phyloP scores from a whole-genome alignment of 495 filamentous ascomycete species.

The Neurospora sp. region DNA sequence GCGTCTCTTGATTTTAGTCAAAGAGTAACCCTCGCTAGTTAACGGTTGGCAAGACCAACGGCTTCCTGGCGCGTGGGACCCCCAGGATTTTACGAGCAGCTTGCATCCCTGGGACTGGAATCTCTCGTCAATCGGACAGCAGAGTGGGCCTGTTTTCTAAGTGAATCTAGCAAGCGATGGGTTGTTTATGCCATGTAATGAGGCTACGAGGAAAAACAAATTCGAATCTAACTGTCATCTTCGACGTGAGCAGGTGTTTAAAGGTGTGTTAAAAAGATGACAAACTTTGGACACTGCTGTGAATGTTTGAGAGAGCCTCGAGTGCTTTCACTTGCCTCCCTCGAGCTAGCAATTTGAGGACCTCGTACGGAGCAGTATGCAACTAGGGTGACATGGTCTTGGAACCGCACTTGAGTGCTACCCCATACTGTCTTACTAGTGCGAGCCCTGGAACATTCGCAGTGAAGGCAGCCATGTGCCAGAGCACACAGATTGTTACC shows the following conservation, averaged over 20 bases:
- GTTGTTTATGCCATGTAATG: neutral
- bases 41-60: neutral
- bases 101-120: no score
- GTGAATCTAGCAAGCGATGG: neutral
- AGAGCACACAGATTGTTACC: neutral
- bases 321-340: neutral
- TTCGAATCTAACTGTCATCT: neutral
- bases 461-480: neutral
- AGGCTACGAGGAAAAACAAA: neutral
- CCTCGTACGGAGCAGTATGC: neutral
- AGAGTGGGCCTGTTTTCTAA: neutral
- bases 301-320: neutral
- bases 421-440: neutral
- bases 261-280: neutral
- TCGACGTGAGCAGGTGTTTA: neutral
- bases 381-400: neutral
- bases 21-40: neutral
- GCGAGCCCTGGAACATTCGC: neutral
- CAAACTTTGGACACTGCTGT: neutral
- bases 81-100: neutral
- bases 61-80: neutral
- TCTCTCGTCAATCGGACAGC: neutral
- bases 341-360: neutral
- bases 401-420: neutral
- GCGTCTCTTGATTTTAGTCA: neutral